These are phyloP conservation scores for Aureobasidium sp. DNA, from an alignment of 2,329 filamentous ascomycete genomes.

Conservation along the genomic window DNA sequence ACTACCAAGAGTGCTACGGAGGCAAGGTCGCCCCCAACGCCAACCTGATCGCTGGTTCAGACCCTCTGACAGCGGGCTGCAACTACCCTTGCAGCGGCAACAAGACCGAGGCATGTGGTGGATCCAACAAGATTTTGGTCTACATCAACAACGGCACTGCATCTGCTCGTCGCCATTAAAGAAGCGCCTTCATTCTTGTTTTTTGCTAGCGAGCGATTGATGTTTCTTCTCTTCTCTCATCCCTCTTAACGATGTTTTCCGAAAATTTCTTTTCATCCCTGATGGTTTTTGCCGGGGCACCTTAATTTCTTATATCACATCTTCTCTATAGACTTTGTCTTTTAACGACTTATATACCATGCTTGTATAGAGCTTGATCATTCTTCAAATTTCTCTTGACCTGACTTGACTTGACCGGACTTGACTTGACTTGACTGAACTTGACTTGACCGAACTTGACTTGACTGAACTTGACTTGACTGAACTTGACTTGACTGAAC, in stretches of 20 bases:
- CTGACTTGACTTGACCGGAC: too few relatives aligned
- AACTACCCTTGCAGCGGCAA: slow-evolving; percentile 26
- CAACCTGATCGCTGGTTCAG: slow-evolving; percentile 17
- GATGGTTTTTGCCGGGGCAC: background rate
- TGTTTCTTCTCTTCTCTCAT: background rate
- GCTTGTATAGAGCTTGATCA: background rate
- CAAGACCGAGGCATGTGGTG: slow-evolving; percentile 28
- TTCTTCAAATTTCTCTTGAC: background rate
- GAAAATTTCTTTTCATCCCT: background rate
- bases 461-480: too few relatives aligned
- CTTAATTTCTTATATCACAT: background rate
- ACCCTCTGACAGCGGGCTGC: slow-evolving; percentile 23
- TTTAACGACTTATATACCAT: background rate
- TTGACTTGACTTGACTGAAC: too few relatives aligned
- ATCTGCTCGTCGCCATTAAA: background rate
- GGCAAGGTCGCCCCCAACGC: slow-evolving; percentile 18
- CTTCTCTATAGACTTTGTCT: background rate
- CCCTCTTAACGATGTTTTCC: background rate
- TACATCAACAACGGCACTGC: slow-evolving; percentile 24
- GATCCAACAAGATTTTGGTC: slow-evolving; percentile 22
- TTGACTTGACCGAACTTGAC: too few relatives aligned
- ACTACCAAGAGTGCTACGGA: slow-evolving; percentile 25
- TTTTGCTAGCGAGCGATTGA: background rate
- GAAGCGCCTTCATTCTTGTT: background rate
- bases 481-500: too few relatives aligned